A percentile compares a stretch with the other conserved stretches of the same genome.
phyloP scores from a whole-genome alignment of 1,284 basidiomycete species.

The Stygiomarasmius scandens region DNA sequence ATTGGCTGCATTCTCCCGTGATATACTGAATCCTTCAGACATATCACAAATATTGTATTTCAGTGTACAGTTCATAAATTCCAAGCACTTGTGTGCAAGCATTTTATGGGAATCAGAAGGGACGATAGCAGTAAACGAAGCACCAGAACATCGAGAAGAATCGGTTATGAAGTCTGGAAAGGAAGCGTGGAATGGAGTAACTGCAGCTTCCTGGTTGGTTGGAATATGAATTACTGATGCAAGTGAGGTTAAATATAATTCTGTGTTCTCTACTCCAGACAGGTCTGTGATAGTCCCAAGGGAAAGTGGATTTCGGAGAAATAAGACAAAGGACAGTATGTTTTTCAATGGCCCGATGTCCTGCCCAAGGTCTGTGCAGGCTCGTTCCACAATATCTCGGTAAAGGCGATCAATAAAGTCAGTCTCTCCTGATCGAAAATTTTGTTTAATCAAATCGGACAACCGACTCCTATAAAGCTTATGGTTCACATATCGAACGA shows the following conservation, averaged over 20 bases:
- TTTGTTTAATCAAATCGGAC: neutral
- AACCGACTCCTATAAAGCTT: neutral
- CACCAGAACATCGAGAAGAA: conserved; percentile 13
- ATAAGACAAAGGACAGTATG: neutral
- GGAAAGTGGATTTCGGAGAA: neutral
- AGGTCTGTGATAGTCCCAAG: neutral
- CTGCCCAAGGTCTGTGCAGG: neutral
- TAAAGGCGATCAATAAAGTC: neutral
- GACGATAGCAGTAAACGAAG: conserved; percentile 7
- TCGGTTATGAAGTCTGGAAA: conserved; percentile 20
- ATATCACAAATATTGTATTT: conserved; percentile 18
- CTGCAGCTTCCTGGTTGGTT: conserved; percentile 1
- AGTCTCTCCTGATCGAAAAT: neutral
- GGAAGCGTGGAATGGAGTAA: conserved; percentile 18
- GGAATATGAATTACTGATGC: conserved; percentile 17
- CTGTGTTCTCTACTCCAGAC: neutral
- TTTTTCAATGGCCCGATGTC: neutral
- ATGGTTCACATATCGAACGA: conserved; percentile 3
- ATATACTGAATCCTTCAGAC: neutral
- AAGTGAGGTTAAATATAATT: neutral
- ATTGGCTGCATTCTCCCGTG: conserved; percentile 4
- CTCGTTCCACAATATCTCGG: neutral
- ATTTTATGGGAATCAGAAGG: conserved; percentile 5
- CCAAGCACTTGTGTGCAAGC: conserved; percentile 19
- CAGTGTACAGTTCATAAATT: conserved; percentile 15